Evolutionary conservation across 1,284 basidiomycete species (phyloP), one percentile per base, ranked within the genome.

Genomic region (Sporisorium scitamineum): DNA sequence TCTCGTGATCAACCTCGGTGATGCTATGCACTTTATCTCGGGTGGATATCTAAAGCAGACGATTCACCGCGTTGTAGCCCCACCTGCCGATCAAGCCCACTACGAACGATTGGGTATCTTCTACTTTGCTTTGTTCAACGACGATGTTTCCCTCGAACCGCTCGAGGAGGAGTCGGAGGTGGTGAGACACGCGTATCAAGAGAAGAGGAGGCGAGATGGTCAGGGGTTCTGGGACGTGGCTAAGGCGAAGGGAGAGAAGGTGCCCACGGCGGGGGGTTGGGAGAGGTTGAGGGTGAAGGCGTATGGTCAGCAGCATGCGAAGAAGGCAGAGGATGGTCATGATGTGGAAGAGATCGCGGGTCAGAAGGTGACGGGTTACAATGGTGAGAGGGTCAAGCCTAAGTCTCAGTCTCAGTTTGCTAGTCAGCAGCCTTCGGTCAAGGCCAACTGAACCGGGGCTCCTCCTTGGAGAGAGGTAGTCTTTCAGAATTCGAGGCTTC

Each of bases 51-150:
- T 85, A 42, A 85, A 85, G 59, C 86, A 84, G 42, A 87, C 87
- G 18, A 84, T 86, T 37, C 87, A 87, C 75, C 76, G 87, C 9
- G 87, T 87, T 7, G 86, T 83, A 58, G 81, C 84, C 11, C 87
- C 87, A 0, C 87, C 87, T 14, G 78, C 72, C 26, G 86, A 87
- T 65, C 86, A 87, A 61, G 72, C 84, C 0, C 82, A 86, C 50
- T 84, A 85, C 58, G 81, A 76, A 6, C 79, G 86, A 10, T 76
- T 87, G 4, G 86, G 86, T 34, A 66, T 87, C 11, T 87, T 87
- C 27, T 86, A 84, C 67, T 87, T 87, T 81, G 85, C 86, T 27
- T 80, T 85, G 5, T 84, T 84, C 76, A 85, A 86, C 48, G 86
- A 86, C 18, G 80, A 87, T 51, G 80, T 82, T 0, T 48, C 56